Evolutionary conservation across 2,329 filamentous ascomycete species (phyloP), one percentile per base, ranked within the genome.

Genomic region (Paecilomyces variotii): DNA sequence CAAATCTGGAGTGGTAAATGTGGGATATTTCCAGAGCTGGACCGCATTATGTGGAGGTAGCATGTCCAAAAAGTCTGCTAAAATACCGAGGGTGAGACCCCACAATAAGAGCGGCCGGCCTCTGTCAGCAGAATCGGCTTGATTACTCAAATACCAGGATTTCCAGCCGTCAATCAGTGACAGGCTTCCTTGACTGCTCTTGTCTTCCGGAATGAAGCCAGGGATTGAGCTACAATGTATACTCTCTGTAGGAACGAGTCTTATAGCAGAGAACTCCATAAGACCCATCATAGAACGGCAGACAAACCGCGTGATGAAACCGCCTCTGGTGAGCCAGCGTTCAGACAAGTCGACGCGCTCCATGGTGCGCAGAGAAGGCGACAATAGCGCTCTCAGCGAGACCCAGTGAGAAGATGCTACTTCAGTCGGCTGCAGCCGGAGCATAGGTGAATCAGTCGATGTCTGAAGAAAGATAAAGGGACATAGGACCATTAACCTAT

Each of bases 321-420:
- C 79, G 51, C 81, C 80, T 58, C 80, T 80, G 57, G 81, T 81
- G 2, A 82, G 79, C 56, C 87, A 79, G 25, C 86, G 81, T 60
- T 83, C 82, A 1, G 83, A 83, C 51, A 87, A 82, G 68, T 89
- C 84, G 57, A 87, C 84, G 63, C 82, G 81, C 67, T 85, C 83
- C 59, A 82, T 78, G 0, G 84, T 87, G 25, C 85, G 80, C n/a
- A 84, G 77, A 1, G 76, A 75, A 1, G 84, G 80, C 0, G 82
- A 80, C n/a, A 87, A 75, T 6, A 89, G 78, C 19, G 81, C 81
- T 56, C 82, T 78, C 2, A 89, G 70, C 11, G 87, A 82, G 3
- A 89, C 85, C 87, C 86, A 89, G 69, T 89, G 86, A 1, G 83
- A 82, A 1, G 85, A 85, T 26, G 84, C 85, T 24, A 89, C 85